Evolutionary conservation across 2,329 filamentous ascomycete species (phyloP), one percentile per base, ranked within the genome.

Genomic region (Colletotrichum incanum): DNA sequence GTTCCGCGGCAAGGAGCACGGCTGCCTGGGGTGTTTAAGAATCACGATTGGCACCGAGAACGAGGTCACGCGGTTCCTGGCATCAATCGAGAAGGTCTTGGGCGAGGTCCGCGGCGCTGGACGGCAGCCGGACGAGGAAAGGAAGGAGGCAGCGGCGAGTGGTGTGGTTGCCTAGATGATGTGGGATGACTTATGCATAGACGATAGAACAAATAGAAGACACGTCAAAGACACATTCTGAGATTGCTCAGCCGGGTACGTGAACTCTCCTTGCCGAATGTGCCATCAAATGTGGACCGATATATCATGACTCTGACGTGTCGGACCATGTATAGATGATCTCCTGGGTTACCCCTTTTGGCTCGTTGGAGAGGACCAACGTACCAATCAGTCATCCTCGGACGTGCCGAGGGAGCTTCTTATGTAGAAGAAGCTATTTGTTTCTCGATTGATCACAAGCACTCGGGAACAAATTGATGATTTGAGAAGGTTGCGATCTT

Each of bases 11-110:
- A 97, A 95, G 84, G 96, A 99, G 85, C 87, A 93, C 75, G 96
- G 95, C 5, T 99, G 96, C 80, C 82, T 92, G 52, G 96, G 96
- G 0, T 98, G 96, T 78, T 83, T 99, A 80, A 90, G 96, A 67
- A 94, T 98, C 76, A 99, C 96, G 0, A 91, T 99, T 16, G 96
- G 96, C 20, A 98, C 96, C 0, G 93, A 97, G 81, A 84, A 90
- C 1, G 96, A 99, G 82, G 94, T 97, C 11, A 92, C 92, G 34
- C 88, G 92, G 71, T 94, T 98, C 79, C 80, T 99, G 76, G 84
- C 85, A 26, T 92, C 95, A 76, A 82, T 98, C 28, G 85, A 84
- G 75, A 82, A 80, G 67, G 83, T 83, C 1, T 76, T 91, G 67
- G 81, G 76, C 2, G 85, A 89, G 75, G 83, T 89, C 12, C 79